These are phyloP conservation scores for Trypanosomatidae sp. DNA, from an alignment of 208 protist species.

Conservation along the genomic window DNA sequence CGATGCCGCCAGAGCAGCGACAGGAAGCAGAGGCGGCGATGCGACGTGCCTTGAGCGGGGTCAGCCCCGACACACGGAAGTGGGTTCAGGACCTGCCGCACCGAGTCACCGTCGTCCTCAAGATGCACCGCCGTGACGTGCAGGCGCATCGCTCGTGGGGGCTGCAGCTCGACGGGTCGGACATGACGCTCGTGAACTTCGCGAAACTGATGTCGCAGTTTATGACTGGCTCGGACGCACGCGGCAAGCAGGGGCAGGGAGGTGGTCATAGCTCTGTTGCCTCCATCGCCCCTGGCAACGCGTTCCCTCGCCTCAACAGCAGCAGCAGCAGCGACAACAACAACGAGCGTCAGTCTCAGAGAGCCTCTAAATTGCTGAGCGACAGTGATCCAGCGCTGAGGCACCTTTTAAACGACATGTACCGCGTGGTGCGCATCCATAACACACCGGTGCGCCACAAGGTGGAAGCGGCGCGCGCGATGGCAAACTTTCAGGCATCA, in stretches of 20 bases:
- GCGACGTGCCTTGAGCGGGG: slow-evolving; percentile 14
- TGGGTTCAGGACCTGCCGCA: slow-evolving; percentile 37
- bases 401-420: slow-evolving; percentile 32
- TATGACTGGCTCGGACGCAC: slow-evolving; percentile 12
- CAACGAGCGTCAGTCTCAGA: not conserved
- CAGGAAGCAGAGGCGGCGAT: slow-evolving; percentile 7
- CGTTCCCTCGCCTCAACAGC: slow-evolving; percentile 21
- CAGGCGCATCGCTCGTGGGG: slow-evolving; percentile 36
- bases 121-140: slow-evolving; percentile 13
- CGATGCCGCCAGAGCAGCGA: not conserved
- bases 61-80: slow-evolving; percentile 14
- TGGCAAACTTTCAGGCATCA: slow-evolving; percentile 27
- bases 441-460: slow-evolving; percentile 30
- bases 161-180: slow-evolving; percentile 28
- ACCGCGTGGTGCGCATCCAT: slow-evolving; percentile 36
- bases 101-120: slow-evolving; percentile 31
- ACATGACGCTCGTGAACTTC: slow-evolving; percentile 53
- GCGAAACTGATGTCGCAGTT: slow-evolving; percentile 28
- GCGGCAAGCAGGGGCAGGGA: not conserved
- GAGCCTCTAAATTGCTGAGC: slow-evolving; percentile 10
- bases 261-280: slow-evolving; percentile 3
- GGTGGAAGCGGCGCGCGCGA: slow-evolving; percentile 23
- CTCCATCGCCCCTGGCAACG: slow-evolving; percentile 18
- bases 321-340: slow-evolving; percentile 1
- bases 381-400: slow-evolving; percentile 20